These are phyloP conservation scores for Populus trichocarpa DNA, from an alignment of 441 rosid species.

Conservation along the genomic window DNA sequence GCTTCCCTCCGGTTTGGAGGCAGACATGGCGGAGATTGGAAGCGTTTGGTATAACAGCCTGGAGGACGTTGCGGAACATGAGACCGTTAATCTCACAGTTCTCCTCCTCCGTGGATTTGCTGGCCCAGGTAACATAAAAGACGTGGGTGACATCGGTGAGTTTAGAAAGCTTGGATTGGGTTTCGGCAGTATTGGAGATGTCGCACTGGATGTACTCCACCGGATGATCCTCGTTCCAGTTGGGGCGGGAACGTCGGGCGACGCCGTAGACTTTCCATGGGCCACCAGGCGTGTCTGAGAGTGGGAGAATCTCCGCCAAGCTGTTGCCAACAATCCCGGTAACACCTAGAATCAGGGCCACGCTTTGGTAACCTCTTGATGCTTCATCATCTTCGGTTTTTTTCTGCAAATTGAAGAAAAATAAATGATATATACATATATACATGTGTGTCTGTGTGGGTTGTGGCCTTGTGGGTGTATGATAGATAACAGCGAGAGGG, in stretches of 20 bases:
- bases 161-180: constrained; percentile 43
- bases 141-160: constrained; percentile 59
- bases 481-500: background rate
- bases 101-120: constrained; percentile 36
- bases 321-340: constrained; percentile 74
- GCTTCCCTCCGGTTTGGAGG: constrained; percentile 62
- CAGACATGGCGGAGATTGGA: constrained; percentile 61
- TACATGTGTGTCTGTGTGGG: too few species aligned
- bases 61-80: constrained; percentile 60
- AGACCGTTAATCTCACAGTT: constrained; percentile 48
- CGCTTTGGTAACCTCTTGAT: constrained; percentile 42
- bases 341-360: constrained; percentile 58
- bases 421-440: background rate
- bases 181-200: constrained; percentile 31
- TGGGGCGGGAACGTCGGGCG: constrained; percentile 59
- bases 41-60: constrained; percentile 43
- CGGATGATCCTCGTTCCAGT: constrained; percentile 52
- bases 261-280: constrained; percentile 85
- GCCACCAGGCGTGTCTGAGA: constrained; percentile 72
- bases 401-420: background rate
- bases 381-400: background rate
- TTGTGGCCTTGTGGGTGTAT: background rate
- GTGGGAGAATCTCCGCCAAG: constrained; percentile 67
- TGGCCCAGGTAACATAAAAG: constrained; percentile 57
- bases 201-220: constrained; percentile 73